Evolutionary conservation across 768 basidiomycete genomes (phyloP).

Genomic region (Austroboletus eburneus): DNA sequence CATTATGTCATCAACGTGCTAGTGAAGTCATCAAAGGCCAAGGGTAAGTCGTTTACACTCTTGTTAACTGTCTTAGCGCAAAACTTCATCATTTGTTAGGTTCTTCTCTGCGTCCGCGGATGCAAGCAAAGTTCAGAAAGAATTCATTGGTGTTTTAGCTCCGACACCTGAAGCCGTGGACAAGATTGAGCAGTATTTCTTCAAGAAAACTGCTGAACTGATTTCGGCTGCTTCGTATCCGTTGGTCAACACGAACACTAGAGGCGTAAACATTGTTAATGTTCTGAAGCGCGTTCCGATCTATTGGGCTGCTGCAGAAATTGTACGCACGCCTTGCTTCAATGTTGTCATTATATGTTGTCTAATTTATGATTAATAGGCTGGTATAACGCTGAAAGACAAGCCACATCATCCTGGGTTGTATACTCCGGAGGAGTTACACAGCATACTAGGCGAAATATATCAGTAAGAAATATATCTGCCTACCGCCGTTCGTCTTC

Average conservation of each 20-base stretch:
- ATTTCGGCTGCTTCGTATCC: constrained; percentile 51
- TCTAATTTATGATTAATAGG: constrained; percentile 36
- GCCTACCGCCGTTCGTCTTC: neutral
- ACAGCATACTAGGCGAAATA: constrained; percentile 60
- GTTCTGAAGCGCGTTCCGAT: constrained; percentile 64
- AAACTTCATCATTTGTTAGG: constrained; percentile 32
- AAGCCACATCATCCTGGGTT: constrained; percentile 48
- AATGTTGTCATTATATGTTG: neutral
- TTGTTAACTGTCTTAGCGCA: neutral
- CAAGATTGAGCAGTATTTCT: constrained; percentile 59
- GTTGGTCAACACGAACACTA: constrained; percentile 50
- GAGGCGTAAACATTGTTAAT: constrained; percentile 63
- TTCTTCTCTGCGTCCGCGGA: constrained; percentile 61
- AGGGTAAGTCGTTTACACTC: constrained; percentile 42
- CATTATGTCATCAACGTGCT: constrained; percentile 49
- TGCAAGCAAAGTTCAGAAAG: constrained; percentile 35
- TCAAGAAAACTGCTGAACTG: constrained; percentile 56
- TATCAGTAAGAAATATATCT: constrained; percentile 47
- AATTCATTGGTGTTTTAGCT: constrained; percentile 47
- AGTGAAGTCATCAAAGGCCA: constrained; percentile 51
- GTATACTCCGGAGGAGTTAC: constrained; percentile 61
- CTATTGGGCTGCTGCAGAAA: constrained; percentile 63
- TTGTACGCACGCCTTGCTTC: constrained; percentile 43
- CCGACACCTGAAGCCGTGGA: constrained; percentile 45
- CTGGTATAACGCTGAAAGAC: constrained; percentile 68